These are phyloP conservation scores for Mycena polygramma DNA, from an alignment of 768 basidiomycete species.

Conservation along the genomic window DNA sequence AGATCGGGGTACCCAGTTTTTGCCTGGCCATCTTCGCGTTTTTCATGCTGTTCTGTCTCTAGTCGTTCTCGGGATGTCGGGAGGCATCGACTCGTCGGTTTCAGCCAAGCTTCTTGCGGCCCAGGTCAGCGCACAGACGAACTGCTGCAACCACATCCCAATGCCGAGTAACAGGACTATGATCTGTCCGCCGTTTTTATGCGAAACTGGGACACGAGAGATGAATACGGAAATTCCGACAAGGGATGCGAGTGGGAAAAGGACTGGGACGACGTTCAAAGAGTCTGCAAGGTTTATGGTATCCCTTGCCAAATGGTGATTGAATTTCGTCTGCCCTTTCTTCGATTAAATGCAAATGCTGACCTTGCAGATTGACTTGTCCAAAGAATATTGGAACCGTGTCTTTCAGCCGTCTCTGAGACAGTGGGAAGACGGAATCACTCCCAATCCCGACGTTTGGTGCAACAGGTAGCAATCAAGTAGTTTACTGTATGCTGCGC, in stretches of 20 bases:
- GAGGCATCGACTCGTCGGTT: conserved; percentile 95
- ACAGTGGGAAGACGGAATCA: conserved; percentile 82
- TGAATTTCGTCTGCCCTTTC: background rate
- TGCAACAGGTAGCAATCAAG: conserved; percentile 77
- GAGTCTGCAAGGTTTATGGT: conserved; percentile 79
- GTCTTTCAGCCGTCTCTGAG: conserved; percentile 91
- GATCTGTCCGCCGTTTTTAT: conserved; percentile 93
- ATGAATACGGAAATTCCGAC: conserved; percentile 78
- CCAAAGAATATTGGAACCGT: conserved; percentile 89
- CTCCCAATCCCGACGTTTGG: conserved; percentile 94
- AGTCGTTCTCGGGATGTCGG: conserved; percentile 96
- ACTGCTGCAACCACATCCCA: background rate
- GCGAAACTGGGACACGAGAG: conserved; percentile 95
- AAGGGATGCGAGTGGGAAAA: conserved; percentile 96
- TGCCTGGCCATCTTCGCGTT: too few relatives aligned
- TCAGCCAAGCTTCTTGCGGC: conserved; percentile 82
- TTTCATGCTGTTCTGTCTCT: conserved; percentile 5
- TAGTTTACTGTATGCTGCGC: conserved; percentile 21
- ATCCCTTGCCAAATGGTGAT: conserved; percentile 81
- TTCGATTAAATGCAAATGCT: conserved; percentile 13
- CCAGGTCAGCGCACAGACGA: conserved; percentile 56
- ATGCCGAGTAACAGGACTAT: conserved; percentile 66
- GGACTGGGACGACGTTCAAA: conserved; percentile 92
- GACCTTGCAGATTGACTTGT: conserved; percentile 80
- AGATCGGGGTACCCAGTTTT: conserved; percentile 34